Evolutionary conservation across 352 stramenopile genomes (phyloP).

Genomic region (Peronospora belbahrii): DNA sequence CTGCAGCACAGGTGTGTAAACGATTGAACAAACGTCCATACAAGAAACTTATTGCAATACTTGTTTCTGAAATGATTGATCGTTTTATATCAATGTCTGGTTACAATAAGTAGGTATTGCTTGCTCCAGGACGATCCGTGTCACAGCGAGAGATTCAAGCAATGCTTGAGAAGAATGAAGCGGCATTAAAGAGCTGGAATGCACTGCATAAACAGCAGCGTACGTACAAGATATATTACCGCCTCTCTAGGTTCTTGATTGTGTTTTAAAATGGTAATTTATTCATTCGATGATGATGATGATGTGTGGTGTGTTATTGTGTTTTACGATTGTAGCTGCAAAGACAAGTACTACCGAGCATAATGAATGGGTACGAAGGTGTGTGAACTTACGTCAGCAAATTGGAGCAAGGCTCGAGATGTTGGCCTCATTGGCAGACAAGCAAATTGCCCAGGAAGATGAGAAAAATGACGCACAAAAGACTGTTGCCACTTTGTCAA

Average conservation of each 20-base stretch:
- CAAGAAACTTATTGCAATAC: background rate
- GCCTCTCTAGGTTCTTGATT: background rate
- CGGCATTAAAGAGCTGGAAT: slow-evolving; percentile 64
- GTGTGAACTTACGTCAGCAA: slow-evolving; percentile 54
- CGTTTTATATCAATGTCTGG: background rate
- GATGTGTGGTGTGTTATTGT: too few species aligned
- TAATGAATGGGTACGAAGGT: slow-evolving; percentile 70
- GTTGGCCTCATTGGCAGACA: slow-evolving; percentile 70
- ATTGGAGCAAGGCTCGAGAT: slow-evolving; percentile 65
- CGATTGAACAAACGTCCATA: background rate
- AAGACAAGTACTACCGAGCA: slow-evolving; percentile 46
- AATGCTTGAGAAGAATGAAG: slow-evolving; percentile 85
- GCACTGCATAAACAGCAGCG: slow-evolving; percentile 65
- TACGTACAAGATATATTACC: slow-evolving; percentile 22
- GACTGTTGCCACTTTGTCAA: slow-evolving; percentile 3
- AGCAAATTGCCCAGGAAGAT: slow-evolving; percentile 66
- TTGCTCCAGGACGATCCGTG: slow-evolving; percentile 41
- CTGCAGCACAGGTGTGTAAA: slow-evolving; percentile 39
- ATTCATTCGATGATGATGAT: background rate
- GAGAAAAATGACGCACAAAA: slow-evolving; percentile 17
- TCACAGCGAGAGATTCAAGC: slow-evolving; percentile 61
- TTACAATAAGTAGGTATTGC: slow-evolving; percentile 12
- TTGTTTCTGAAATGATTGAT: background rate
- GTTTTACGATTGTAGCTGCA: slow-evolving; percentile 32
- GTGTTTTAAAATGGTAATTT: background rate